Base-by-base conservation (phyloP, 768 basidiomycete species). In the Russula foetens region DNA sequence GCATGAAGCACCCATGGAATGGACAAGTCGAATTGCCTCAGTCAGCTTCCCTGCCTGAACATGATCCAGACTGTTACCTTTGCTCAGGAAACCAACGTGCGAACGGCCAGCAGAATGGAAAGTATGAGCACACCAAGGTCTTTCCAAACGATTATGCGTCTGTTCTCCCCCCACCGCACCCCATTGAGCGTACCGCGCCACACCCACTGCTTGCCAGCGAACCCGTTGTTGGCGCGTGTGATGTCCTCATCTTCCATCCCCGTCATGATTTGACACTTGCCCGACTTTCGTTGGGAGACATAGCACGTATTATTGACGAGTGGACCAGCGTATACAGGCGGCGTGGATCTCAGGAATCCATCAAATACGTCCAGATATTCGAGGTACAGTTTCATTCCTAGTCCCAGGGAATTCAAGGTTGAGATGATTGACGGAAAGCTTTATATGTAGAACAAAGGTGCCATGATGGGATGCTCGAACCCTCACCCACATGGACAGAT, bases 381-480 rank as follows among this genome's bases (percentile, higher is more conserved):
- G 92, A 95, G 84, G 91, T 88, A 65, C 9, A 26, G 23, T 11
- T 24, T 19, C 24, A 29, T 26, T 54, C 44, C 15, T 11, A 17
- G 14, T 54, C 44, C 15, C 12, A 17, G 14, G 17, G 15, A 4
- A 4, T 23, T 9, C 21, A 24, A 7, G 35, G 19, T 41, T 26
- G 38, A 53, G 9, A 56, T 56, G 9, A 56, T 56, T 48, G 3
- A 60, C 38, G 17, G 14, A 7, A 17, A n/a, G n/a, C n/a, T 23
- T n/a, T 5, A 12, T 9, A 43, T 43, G n/a, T 66, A 92, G 86
- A 94, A 93, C 72, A 95, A 94, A 74, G 94, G 94, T 2, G 74
- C 86, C 3, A 93, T 92, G 77, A 95, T 95, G 94, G 94, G 94
- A 12, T 95, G 92, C 69, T 92, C 89, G 7, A 96, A 95, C 69